Conservation (phyloP, 2,329 filamentous ascomycete genomes). For the Dichotomopilus funicola region DNA sequence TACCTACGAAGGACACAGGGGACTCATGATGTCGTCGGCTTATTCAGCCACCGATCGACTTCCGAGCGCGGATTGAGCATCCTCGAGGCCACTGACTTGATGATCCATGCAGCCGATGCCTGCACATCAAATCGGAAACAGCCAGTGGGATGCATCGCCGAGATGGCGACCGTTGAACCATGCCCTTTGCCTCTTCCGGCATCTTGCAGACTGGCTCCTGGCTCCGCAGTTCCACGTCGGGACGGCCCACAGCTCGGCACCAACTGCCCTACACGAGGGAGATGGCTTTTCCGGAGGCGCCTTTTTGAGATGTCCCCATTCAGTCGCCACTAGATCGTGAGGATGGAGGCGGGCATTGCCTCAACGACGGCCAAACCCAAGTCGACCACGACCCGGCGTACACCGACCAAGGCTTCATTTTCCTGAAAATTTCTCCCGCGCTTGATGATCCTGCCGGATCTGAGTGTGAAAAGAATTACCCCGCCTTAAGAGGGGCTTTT, state of each 20-base stretch:
- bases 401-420: too few species aligned
- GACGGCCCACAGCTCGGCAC: neutral
- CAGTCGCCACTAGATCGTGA: too few species aligned
- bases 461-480: neutral
- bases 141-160: slow-evolving; percentile 22
- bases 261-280: neutral
- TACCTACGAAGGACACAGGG: neutral
- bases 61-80: slow-evolving; percentile 10
- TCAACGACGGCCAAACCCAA: too few species aligned
- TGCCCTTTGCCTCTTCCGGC: slow-evolving; percentile 11
- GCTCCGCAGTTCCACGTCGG: slow-evolving; percentile 13
- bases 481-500: slow-evolving; percentile 12
- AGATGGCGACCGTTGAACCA: slow-evolving; percentile 12
- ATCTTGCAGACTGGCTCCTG: slow-evolving; percentile 8
- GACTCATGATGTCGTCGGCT: neutral
- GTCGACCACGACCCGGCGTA: too few species aligned
- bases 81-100: slow-evolving; percentile 10
- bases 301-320: too few species aligned
- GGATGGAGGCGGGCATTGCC: too few species aligned
- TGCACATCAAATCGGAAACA: slow-evolving; percentile 16
- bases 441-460: too few species aligned
- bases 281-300: neutral
- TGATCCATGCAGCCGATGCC: slow-evolving; percentile 12
- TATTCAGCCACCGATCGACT: neutral
- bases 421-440: too few species aligned